A percentile compares a stretch with the other conserved stretches of the same genome.
Evolutionary conservation across 108 stramenopile species (phyloP).

Genomic region (Stephanodiscus triporus): DNA sequence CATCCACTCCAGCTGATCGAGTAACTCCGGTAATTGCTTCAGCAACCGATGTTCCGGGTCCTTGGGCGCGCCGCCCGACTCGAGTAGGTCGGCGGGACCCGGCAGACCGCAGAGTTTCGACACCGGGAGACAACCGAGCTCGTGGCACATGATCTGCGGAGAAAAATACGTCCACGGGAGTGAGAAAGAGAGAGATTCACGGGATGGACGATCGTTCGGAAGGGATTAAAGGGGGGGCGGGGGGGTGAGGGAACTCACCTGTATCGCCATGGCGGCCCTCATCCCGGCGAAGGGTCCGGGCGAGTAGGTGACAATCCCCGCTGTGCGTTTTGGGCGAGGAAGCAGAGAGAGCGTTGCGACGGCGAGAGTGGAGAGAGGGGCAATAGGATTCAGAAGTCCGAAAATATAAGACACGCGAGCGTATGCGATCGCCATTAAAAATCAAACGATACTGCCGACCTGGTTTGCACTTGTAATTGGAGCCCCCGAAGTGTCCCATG

Average conservation of each 20-base stretch:
- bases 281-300: conserved; percentile 61
- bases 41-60: conserved; percentile 54
- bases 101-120: conserved; percentile 62
- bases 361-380: not conserved
- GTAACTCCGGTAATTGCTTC: conserved; percentile 61
- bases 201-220: too few relatives aligned
- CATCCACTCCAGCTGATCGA: conserved; percentile 74
- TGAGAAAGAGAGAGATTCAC: not conserved
- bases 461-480: conserved; percentile 59
- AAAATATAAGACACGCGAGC: not conserved
- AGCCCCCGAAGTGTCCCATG: conserved; percentile 72
- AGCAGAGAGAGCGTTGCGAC: not conserved
- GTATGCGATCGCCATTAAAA: too few relatives aligned
- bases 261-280: conserved; percentile 63
- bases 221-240: not conserved
- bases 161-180: not conserved
- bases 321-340: not conserved
- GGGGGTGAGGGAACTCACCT: not conserved
- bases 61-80: conserved; percentile 60
- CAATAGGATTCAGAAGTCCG: too few relatives aligned
- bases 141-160: conserved; percentile 52
- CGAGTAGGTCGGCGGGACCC: conserved; percentile 43
- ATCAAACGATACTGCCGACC: not conserved
- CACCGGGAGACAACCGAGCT: conserved; percentile 70
- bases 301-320: conserved; percentile 66